Evolutionary conservation across 257 asterid species (phyloP).

Genomic region (Datura wrightii): DNA sequence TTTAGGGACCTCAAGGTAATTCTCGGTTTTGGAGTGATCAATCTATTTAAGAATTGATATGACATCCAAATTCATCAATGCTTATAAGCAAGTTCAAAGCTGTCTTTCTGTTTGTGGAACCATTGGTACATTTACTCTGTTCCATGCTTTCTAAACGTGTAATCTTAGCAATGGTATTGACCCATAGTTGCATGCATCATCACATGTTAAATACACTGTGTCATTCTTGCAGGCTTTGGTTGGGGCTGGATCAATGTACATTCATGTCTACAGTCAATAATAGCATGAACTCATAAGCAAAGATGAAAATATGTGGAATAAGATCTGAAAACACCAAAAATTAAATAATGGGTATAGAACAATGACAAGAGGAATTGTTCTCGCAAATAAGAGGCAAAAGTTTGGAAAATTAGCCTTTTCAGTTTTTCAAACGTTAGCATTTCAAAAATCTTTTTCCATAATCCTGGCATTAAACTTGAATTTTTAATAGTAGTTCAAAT

Average conservation of each 20-base stretch:
- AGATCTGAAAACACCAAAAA: neutral
- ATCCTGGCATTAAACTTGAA: neutral
- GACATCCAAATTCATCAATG: neutral
- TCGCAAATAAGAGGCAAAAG: neutral
- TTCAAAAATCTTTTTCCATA: neutral
- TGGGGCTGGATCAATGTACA: neutral
- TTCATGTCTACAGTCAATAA: slow-evolving; percentile 7
- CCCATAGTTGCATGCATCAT: neutral
- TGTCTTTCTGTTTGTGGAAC: neutral
- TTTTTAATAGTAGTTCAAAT: slow-evolving; percentile 10
- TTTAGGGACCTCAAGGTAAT: neutral
- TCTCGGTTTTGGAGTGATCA: neutral
- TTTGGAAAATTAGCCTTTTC: neutral
- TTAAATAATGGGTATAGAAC: neutral
- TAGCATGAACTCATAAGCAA: slow-evolving; percentile 19
- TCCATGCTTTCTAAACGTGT: neutral
- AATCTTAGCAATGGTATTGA: neutral
- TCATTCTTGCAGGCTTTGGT: neutral
- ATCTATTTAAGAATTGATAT: neutral
- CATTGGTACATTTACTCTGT: neutral
- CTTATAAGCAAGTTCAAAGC: neutral
- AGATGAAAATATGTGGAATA: neutral
- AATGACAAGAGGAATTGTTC: neutral
- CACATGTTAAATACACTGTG: neutral
- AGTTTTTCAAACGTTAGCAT: slow-evolving; percentile 9